Conservation (phyloP, 345 rosid genomes). For the Populus nigra region DNA sequence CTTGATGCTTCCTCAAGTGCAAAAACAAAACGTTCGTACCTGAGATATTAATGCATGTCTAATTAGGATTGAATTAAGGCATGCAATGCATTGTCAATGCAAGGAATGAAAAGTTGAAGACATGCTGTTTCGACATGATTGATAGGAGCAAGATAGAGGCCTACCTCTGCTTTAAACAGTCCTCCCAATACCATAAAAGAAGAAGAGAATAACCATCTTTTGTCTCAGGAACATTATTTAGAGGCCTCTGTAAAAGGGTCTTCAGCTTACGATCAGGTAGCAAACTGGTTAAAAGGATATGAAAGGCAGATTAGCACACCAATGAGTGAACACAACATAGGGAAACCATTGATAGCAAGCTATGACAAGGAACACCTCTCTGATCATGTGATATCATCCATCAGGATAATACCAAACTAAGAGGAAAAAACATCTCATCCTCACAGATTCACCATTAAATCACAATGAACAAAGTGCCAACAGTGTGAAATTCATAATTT, state of each 20-base stretch:
- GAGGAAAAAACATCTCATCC: not conserved
- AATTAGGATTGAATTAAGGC: not conserved
- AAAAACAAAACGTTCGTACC: slow-evolving; percentile 78
- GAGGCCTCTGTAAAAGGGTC: slow-evolving; percentile 77
- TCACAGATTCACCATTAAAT: not conserved
- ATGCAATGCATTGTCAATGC: not conserved
- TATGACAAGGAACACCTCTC: not conserved
- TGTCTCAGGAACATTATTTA: slow-evolving; percentile 64
- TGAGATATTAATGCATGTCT: slow-evolving; percentile 17
- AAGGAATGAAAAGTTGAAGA: not conserved
- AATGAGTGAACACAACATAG: not conserved
- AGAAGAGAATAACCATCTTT: slow-evolving; percentile 92
- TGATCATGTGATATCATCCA: not conserved
- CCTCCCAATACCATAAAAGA: slow-evolving; percentile 97
- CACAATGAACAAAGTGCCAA: not conserved
- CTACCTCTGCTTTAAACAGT: slow-evolving; percentile 91
- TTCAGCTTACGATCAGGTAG: slow-evolving; percentile 94
- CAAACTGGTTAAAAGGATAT: slow-evolving; percentile 41
- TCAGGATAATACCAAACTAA: not conserved
- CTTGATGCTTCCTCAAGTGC: slow-evolving; percentile 95
- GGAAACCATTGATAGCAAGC: not conserved
- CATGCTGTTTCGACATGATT: not conserved
- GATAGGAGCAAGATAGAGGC: not conserved
- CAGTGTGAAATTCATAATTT: not conserved
- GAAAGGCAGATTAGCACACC: not conserved